Evolutionary conservation across 208 protist genomes (phyloP).

Genomic region (Crithidia bombi): DNA sequence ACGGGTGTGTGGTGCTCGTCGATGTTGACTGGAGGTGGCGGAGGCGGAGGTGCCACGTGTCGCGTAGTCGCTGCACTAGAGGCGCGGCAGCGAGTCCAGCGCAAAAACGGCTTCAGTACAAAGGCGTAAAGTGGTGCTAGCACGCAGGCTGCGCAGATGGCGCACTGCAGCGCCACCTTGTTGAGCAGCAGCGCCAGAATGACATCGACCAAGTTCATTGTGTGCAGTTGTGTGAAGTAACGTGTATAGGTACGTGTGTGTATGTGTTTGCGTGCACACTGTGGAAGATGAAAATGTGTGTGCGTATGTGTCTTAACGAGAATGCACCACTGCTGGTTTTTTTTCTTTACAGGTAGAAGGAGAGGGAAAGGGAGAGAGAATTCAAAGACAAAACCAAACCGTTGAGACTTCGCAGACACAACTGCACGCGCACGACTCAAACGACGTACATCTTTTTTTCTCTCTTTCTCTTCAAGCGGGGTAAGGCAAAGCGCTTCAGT

Average conservation of each 20-base stretch:
- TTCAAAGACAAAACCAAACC: background rate
- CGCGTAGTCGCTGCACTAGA: too few species aligned
- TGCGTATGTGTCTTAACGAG: too few species aligned
- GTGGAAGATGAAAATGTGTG: too few species aligned
- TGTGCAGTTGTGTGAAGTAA: background rate
- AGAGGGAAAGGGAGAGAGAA: constrained; percentile 3
- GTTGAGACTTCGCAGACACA: too few species aligned
- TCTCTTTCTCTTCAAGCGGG: background rate
- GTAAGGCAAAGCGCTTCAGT: too few species aligned
- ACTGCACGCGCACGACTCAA: too few species aligned
- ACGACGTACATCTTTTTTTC: too few species aligned
- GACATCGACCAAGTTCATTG: background rate
- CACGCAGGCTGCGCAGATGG: constrained; percentile 38
- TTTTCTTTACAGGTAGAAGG: background rate
- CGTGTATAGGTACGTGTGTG: background rate
- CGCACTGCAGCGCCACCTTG: constrained; percentile 28
- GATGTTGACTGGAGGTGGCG: background rate
- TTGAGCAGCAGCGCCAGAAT: constrained; percentile 15
- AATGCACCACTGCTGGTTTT: background rate
- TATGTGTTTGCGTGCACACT: background rate
- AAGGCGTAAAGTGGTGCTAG: constrained; percentile 64
- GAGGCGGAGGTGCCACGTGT: background rate
- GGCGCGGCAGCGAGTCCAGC: constrained; percentile 13
- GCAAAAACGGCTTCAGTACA: constrained; percentile 47
- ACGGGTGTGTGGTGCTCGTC: constrained; percentile 1